Base-by-base conservation (phyloP, 441 rosid species). In the Gossypium trilobum region DNA sequence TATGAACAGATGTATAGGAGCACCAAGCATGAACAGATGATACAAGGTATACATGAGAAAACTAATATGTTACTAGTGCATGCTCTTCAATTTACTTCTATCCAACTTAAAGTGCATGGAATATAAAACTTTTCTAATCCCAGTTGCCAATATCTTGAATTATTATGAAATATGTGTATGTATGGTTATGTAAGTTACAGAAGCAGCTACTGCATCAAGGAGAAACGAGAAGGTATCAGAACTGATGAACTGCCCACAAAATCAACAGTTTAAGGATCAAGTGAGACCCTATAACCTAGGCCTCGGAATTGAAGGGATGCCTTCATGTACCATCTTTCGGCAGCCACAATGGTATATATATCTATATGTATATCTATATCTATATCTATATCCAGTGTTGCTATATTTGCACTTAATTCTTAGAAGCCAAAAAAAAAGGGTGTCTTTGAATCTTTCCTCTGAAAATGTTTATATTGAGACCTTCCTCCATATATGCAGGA, bases 21-120 rank as follows among this genome's bases (percentile, higher is more conserved):
- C 85, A 84, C 84, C 91, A 91, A 89, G 86, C 85, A 85, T 73
- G 97, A 91, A 70, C 89, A 87, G 79, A 78, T 82, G 76, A 74
- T 89, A 46, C 91, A 85, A 88, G 98, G 97, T 93, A 84, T 36
- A 52, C 8, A 58, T 23, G 56, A 50, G 71, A 51, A 54, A 1
- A 64, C 20, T 25, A 2, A 54, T 54, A 54, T 20, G 33, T 1
- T 5, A 22, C 44, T 42, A 64, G n/a, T 42, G 51, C 50, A 20
- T 64, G 54, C 19, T 39, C 25, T 31, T 36, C 14, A 29, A 27
- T 60, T 60, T 6, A 29, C 33, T 60, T 14, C n/a, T 59, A 39
- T 31, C 65, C n/a, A 14, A 60, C 59, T 54, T 17, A 6, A 19
- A 20, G 33, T 65, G 20, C 54, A 22, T 65, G 69, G 20, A 14